These are phyloP conservation scores for Hebeloma cylindrosporum DNA, from an alignment of 768 basidiomycete species.

Conservation along the genomic window DNA sequence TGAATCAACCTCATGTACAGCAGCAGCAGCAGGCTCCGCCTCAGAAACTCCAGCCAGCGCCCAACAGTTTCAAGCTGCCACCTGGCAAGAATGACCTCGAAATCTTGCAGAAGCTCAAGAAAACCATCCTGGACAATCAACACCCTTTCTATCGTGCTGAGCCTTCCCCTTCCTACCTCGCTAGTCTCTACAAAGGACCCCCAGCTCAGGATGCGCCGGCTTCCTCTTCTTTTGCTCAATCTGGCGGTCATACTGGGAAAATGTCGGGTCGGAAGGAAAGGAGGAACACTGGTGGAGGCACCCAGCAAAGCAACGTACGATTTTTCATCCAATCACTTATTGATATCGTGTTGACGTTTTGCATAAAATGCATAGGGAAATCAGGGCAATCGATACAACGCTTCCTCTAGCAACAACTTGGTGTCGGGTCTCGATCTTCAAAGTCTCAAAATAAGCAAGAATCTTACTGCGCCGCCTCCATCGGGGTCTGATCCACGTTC, in stretches of 20 bases:
- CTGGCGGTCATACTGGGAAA: no score
- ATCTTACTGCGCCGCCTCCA: slow-evolving; percentile 15
- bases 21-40: slow-evolving; percentile 24
- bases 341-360: neutral
- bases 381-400: slow-evolving; percentile 12
- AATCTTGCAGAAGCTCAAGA: slow-evolving; percentile 72
- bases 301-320: slow-evolving; percentile 11
- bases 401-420: slow-evolving; percentile 3
- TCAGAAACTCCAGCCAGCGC: slow-evolving; percentile 11
- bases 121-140: slow-evolving; percentile 67
- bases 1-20: slow-evolving; percentile 25
- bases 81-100: slow-evolving; percentile 69
- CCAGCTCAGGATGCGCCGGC: slow-evolving; percentile 11
- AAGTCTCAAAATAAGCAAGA: slow-evolving; percentile 16
- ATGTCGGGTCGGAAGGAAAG: slow-evolving; percentile 4
- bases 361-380: slow-evolving; percentile 2
- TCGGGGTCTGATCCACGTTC: slow-evolving; percentile 14
- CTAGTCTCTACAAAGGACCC: slow-evolving; percentile 61
- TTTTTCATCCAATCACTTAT: neutral
- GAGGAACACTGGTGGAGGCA: slow-evolving; percentile 7
- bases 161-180: slow-evolving; percentile 65
- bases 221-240: no score
- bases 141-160: slow-evolving; percentile 69
- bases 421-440: slow-evolving; percentile 10
- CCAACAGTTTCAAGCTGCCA: slow-evolving; percentile 31